Percentiles rank a stretch among this genome's conserved stretches.
Conservation (phyloP, 441 rosid species). For the Hura crepitans region DNA sequence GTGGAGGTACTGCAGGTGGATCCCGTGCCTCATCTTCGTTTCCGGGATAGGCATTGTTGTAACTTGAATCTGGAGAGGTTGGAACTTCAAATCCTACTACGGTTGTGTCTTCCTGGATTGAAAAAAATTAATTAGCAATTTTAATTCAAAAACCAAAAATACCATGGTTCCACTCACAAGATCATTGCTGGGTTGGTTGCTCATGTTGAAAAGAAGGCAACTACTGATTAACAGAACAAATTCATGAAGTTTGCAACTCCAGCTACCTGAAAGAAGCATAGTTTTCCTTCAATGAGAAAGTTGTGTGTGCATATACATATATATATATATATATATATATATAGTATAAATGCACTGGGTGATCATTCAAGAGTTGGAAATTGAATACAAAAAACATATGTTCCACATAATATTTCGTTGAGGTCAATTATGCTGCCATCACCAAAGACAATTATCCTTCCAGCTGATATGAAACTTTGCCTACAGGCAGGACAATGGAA, state of each 20-base stretch:
- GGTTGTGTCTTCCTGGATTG: conserved; percentile 67
- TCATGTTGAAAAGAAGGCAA: conserved; percentile 46
- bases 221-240: conserved; percentile 23
- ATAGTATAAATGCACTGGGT: too few relatives aligned
- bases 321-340: too few relatives aligned
- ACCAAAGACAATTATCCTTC: background rate
- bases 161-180: conserved; percentile 44
- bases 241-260: conserved; percentile 31
- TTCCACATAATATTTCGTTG: background rate
- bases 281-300: conserved; percentile 18
- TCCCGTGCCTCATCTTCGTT: conserved; percentile 76
- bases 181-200: conserved; percentile 42
- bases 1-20: conserved; percentile 76
- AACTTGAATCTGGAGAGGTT: conserved; percentile 82
- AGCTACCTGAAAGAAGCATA: conserved; percentile 29
- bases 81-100: conserved; percentile 89
- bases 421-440: background rate
- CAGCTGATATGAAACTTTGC: background rate
- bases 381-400: background rate
- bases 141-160: conserved; percentile 10
- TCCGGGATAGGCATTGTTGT: conserved; percentile 58
- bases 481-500: background rate
- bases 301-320: too few relatives aligned
- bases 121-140: conserved; percentile 15
- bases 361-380: background rate